phyloP scores from a whole-genome alignment of 208 protist species.

The Porcisia deanei region DNA sequence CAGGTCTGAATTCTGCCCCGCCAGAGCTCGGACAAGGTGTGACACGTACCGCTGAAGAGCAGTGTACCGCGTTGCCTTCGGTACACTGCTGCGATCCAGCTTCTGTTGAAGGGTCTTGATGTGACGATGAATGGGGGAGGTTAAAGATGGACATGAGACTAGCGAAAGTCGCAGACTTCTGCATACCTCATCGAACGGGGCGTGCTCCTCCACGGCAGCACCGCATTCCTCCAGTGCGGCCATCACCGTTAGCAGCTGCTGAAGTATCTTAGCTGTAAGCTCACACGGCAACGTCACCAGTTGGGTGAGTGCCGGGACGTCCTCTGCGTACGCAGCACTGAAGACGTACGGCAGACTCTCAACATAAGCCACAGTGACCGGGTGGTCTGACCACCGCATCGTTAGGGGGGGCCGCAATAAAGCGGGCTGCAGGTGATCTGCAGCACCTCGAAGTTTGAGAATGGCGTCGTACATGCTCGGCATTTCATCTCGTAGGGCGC shows the following conservation, averaged over 20 bases:
- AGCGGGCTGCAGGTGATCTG: slow-evolving; percentile 18
- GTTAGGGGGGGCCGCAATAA: slow-evolving; percentile 11
- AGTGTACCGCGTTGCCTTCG: slow-evolving; percentile 8
- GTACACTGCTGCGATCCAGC: slow-evolving; percentile 6
- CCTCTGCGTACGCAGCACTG: slow-evolving; percentile 25
- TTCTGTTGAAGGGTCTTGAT: slow-evolving; percentile 10
- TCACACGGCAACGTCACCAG: slow-evolving; percentile 25
- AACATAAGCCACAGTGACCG: slow-evolving; percentile 19
- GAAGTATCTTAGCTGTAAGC: slow-evolving; percentile 14
- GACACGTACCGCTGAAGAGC: slow-evolving; percentile 13
- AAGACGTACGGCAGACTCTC: slow-evolving; percentile 28
- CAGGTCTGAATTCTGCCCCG: not conserved
- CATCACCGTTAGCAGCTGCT: slow-evolving; percentile 26
- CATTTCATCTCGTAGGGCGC: slow-evolving; percentile 37
- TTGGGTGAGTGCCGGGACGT: slow-evolving; percentile 31
- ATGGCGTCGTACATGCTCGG: slow-evolving; percentile 55
- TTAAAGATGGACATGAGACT: slow-evolving; percentile 1
- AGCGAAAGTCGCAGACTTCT: slow-evolving; percentile 19
- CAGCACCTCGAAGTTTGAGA: slow-evolving; percentile 35
- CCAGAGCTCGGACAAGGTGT: slow-evolving; percentile 3
- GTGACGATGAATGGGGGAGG: slow-evolving; percentile 1
- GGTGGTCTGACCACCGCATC: slow-evolving; percentile 16
- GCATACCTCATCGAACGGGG: slow-evolving; percentile 9
- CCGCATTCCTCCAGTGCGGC: slow-evolving; percentile 16
- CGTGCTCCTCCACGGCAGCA: not conserved